Percentiles rank a stretch among this genome's conserved stretches.
phyloP scores from a whole-genome alignment of 768 basidiomycete genomes.

The Amanita exitialis region DNA sequence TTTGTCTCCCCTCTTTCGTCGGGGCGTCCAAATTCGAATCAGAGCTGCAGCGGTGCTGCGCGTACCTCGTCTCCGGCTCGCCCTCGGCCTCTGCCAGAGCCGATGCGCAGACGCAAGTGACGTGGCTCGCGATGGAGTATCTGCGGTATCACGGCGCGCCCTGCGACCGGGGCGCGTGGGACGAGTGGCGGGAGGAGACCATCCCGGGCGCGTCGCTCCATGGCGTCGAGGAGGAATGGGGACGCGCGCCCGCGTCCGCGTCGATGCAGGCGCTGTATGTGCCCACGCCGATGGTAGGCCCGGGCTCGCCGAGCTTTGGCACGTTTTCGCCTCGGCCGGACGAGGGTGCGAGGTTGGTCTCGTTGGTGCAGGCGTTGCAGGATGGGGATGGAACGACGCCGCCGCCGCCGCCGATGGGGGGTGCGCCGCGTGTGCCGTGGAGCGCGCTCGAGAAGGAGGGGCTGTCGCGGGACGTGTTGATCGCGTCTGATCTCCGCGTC shows the following conservation, averaged over 20 bases:
- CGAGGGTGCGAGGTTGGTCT: slow-evolving; percentile 25
- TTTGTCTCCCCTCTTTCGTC: slow-evolving; percentile 49
- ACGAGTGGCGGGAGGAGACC: slow-evolving; percentile 41
- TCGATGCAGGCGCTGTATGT: slow-evolving; percentile 47
- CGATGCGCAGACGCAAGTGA: slow-evolving; percentile 33
- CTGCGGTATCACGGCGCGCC: slow-evolving; percentile 46
- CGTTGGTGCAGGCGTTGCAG: slow-evolving; percentile 35
- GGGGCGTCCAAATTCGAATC: slow-evolving; percentile 49
- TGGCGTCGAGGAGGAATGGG: slow-evolving; percentile 17
- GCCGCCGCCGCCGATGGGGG: slow-evolving; percentile 9
- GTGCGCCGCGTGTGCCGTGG: slow-evolving; percentile 31
- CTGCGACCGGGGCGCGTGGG: slow-evolving; percentile 44
- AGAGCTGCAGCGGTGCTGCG: slow-evolving; percentile 62
- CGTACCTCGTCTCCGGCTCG: slow-evolving; percentile 47
- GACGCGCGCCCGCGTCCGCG: slow-evolving; percentile 28
- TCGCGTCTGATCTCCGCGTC: slow-evolving; percentile 48
- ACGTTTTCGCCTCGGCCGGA: slow-evolving; percentile 48
- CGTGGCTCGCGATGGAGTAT: slow-evolving; percentile 62
- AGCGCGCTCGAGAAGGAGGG: slow-evolving; percentile 51
- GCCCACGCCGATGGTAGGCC: slow-evolving; percentile 33
- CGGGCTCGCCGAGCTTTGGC: slow-evolving; percentile 33
- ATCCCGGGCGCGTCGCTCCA: slow-evolving; percentile 29
- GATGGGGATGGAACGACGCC: slow-evolving; percentile 14
- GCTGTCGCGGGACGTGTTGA: slow-evolving; percentile 55
- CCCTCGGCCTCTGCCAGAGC: slow-evolving; percentile 29